Conservation (phyloP, 75 land plant genomes). For the Pseudotsuga menziesii region DNA sequence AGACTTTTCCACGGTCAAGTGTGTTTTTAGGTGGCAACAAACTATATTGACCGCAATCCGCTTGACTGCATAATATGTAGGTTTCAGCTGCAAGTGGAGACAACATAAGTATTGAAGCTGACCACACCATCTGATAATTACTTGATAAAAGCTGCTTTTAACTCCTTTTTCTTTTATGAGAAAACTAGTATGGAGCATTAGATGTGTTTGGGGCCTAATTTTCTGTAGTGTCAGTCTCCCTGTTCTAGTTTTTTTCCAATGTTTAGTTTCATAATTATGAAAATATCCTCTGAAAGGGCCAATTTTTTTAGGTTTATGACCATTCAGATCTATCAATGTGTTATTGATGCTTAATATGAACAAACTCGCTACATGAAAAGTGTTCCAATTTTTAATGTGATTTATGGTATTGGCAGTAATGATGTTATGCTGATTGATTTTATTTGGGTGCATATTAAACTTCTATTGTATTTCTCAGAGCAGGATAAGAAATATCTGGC, state of each 20-base stretch:
- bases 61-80: too few species aligned
- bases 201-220: not conserved
- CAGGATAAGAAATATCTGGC: constrained; percentile 71
- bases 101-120: not conserved
- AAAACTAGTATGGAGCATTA: too few species aligned
- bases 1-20: too few species aligned
- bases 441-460: not conserved
- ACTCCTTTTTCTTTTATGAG: not conserved
- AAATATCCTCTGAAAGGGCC: not conserved
- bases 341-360: not conserved
- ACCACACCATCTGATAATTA: not conserved
- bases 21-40: too few species aligned
- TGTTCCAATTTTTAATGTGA: not conserved
- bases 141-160: not conserved
- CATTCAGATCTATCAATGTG: not conserved
- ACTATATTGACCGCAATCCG: too few species aligned
- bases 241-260: not conserved
- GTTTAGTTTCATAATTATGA: not conserved
- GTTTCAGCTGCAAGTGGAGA: not conserved
- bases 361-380: not conserved
- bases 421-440: not conserved
- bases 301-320: not conserved
- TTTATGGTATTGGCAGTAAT: not conserved
- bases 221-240: not conserved
- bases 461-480: constrained; percentile 9